Evolutionary conservation across 2,329 filamentous ascomycete species (phyloP).

Genomic region (Scolecobasidium constrictum): DNA sequence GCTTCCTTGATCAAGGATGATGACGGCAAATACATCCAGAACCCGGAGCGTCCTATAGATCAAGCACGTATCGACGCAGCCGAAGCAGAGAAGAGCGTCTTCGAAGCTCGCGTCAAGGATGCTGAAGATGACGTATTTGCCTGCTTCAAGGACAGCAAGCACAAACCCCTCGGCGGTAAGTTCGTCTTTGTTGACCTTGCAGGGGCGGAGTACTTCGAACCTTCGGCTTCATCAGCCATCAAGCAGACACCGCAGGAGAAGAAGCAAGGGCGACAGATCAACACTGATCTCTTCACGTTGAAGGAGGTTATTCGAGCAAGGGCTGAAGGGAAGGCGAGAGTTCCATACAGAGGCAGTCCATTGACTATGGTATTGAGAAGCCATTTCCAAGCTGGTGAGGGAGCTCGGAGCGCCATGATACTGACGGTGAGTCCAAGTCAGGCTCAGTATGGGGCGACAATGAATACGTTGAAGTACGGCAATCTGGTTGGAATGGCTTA

Average conservation of each 20-base stretch:
- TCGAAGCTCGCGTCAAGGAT: constrained; percentile 21
- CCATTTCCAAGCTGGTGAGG: background rate
- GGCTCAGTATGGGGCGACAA: constrained; percentile 27
- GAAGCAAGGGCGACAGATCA: constrained; percentile 33
- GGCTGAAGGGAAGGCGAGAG: constrained; percentile 21
- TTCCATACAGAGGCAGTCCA: constrained; percentile 30
- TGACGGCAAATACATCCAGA: constrained; percentile 23
- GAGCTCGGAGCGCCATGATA: background rate
- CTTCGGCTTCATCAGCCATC: constrained; percentile 14
- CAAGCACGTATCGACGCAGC: constrained; percentile 29
- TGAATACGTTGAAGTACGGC: constrained; percentile 34
- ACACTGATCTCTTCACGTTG: constrained; percentile 32
- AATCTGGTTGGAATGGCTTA: constrained; percentile 27
- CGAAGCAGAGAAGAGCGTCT: constrained; percentile 27
- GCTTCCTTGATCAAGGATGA: constrained; percentile 18
- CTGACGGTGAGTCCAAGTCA: constrained; percentile 27
- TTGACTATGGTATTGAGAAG: background rate
- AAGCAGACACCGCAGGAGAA: constrained; percentile 28
- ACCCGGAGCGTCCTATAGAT: constrained; percentile 25
- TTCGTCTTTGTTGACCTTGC: constrained; percentile 37
- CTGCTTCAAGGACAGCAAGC: constrained; percentile 15
- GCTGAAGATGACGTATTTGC: constrained; percentile 23
- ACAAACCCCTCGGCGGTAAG: constrained; percentile 28
- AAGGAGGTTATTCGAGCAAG: constrained; percentile 37
- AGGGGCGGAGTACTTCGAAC: constrained; percentile 32